phyloP scores from a whole-genome alignment of 352 stramenopile genomes.

The Globisporangium cederbergense region DNA sequence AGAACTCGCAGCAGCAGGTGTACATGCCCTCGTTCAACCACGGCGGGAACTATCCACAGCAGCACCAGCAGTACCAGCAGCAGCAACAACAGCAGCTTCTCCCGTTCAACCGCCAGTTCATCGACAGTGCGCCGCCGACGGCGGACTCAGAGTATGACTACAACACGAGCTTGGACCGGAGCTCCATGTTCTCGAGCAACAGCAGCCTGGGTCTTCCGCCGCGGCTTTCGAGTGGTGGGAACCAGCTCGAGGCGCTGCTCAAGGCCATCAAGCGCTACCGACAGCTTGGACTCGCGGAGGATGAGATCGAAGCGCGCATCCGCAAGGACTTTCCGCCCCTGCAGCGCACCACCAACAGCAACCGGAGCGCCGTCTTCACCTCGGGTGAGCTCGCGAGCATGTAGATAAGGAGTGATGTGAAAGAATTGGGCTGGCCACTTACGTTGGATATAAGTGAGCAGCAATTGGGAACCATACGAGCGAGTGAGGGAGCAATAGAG shows the following conservation, averaged over 20 bases:
- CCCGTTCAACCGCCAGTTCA: conserved; percentile 1
- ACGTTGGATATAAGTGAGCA: conserved; percentile 12
- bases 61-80: background rate
- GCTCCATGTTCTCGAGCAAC: conserved; percentile 45
- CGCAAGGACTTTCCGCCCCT: conserved; percentile 59
- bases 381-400: conserved; percentile 19
- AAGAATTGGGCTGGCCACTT: background rate
- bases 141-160: conserved; percentile 3
- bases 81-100: background rate
- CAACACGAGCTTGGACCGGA: conserved; percentile 24
- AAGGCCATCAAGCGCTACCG: conserved; percentile 64
- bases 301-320: conserved; percentile 66
- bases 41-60: background rate
- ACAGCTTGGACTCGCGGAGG: conserved; percentile 46
- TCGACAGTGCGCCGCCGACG: background rate
- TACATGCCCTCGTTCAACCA: background rate
- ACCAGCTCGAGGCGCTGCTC: conserved; percentile 57
- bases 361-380: background rate
- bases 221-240: conserved; percentile 53
- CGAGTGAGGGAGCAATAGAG: too few relatives aligned
- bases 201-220: conserved; percentile 57
- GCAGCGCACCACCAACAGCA: conserved; percentile 32
- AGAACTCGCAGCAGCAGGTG: background rate
- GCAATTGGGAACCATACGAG: too few relatives aligned
- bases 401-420: background rate